Base-by-base conservation (phyloP, 2,329 filamentous ascomycete genomes). In the Exophiala viscosa region DNA sequence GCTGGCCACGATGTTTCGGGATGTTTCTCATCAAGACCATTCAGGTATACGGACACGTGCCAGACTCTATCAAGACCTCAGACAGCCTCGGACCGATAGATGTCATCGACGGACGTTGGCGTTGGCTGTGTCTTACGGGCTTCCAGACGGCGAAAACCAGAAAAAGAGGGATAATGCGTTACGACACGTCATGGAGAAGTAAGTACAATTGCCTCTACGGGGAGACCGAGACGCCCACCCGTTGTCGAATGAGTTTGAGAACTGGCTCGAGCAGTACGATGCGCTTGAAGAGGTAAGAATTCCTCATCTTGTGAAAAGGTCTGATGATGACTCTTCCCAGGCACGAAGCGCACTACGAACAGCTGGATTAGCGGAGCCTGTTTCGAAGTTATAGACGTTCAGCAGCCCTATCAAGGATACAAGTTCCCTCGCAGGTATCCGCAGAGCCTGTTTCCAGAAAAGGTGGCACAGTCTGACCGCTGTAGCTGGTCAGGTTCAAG, bases 231-330 rank as follows among this genome's bases (percentile, higher is more conserved):
- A 50, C 10, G 41, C 38, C 18, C 33, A 39, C n/a, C 28, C 33
- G 1, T 34, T 43, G 11, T 50, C 48, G 23, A 41, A 45, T 32
- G 48, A 28, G 5, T 50, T 50, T 39, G 48, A 45, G n/a, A 45
- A 31, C 14, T 50, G 40, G 39, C 33, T 50, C 13, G 48, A 45
- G 48, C 48, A 45, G 40, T 45, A 39, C 28, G 40, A 50, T 44
- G 41, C 40, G 8, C 31, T 50, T 14, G 15, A 45, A 13, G 41
- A 45, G 34, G 48, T 50, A 34, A 50, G 18, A 8, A 2, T 18
- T 14, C 18, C 8, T 11, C 3, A 18, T 10, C 5, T 40, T 20
- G 14, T 11, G 38, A 40, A 3, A 40, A 17, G 20, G 8, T 18
- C 36, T 18, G 36, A 40, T 20, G 8, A 10, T 40, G 36, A 17